Evolutionary conservation across 768 basidiomycete species (phyloP).

Genomic region (Mycena olivaceomarginata): DNA sequence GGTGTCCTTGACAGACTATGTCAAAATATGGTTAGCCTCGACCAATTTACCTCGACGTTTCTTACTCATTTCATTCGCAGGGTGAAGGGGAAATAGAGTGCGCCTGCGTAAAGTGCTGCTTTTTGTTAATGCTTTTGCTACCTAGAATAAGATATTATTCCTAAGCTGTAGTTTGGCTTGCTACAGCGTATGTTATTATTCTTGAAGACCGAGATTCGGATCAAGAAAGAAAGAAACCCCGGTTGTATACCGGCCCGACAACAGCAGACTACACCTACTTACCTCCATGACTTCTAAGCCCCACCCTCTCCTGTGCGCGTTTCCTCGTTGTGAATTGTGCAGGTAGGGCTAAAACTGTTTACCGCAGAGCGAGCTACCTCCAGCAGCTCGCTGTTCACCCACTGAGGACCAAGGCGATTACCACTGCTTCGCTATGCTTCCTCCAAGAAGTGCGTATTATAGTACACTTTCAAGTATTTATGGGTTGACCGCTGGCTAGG

Average conservation of each 20-base stretch:
- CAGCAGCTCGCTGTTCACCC: slow-evolving; percentile 80
- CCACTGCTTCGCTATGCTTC: slow-evolving; percentile 80
- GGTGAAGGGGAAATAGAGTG: slow-evolving; percentile 69
- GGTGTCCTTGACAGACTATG: slow-evolving; percentile 98
- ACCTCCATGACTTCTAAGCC: slow-evolving; percentile 21
- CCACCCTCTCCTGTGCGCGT: slow-evolving; percentile 29
- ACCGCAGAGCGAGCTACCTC: slow-evolving; percentile 73
- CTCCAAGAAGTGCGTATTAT: slow-evolving; percentile 78
- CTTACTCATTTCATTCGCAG: slow-evolving; percentile 49
- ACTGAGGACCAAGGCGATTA: slow-evolving; percentile 87
- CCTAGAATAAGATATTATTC: slow-evolving; percentile 46
- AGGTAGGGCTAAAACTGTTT: not conserved
- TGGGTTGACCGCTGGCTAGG: slow-evolving; percentile 11
- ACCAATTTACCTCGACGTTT: not conserved
- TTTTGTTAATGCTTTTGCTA: slow-evolving; percentile 48
- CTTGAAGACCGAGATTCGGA: too few species aligned
- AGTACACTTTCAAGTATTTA: too few species aligned
- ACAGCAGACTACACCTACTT: not conserved
- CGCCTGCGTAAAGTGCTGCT: slow-evolving; percentile 16
- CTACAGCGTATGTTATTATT: not conserved
- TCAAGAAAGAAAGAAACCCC: too few species aligned
- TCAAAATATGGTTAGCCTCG: slow-evolving; percentile 84
- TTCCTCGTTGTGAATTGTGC: not conserved
- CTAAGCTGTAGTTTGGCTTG: slow-evolving; percentile 39
- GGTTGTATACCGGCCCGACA: not conserved